These are phyloP conservation scores for Botrytis deweyae DNA, from an alignment of 2,329 filamentous ascomycete genomes.

Conservation along the genomic window DNA sequence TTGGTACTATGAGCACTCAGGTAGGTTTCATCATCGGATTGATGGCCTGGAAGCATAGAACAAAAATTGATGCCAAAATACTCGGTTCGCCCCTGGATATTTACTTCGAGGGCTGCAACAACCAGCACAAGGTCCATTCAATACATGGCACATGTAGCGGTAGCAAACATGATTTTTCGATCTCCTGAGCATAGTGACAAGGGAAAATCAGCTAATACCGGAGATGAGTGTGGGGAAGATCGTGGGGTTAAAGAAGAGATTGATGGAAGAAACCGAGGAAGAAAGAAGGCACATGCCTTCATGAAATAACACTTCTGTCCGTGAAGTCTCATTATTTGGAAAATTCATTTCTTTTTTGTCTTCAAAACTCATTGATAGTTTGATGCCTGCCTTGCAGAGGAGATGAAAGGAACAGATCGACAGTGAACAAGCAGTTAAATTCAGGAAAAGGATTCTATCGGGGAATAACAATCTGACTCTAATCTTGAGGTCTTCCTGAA, in stretches of 20 bases:
- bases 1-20: not conserved
- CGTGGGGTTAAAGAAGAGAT: not conserved
- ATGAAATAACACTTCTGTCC: not conserved
- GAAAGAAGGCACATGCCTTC: conserved; percentile 3
- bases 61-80: not conserved
- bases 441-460: not conserved
- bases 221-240: conserved; percentile 5
- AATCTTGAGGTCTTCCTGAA: not conserved
- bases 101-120: not conserved
- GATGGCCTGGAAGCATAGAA: not conserved
- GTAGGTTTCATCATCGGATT: not conserved
- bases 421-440: not conserved
- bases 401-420: not conserved
- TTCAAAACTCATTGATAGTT: not conserved
- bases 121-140: not conserved
- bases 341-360: not conserved
- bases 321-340: not conserved
- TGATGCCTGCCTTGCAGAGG: not conserved
- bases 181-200: not conserved
- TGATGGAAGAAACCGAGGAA: not conserved
- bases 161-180: too few species aligned
- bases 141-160: not conserved
- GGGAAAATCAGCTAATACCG: not conserved
- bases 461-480: not conserved
- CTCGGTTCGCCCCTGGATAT: not conserved